Conservation (phyloP, 2,329 filamentous ascomycete species). For the Thermoascus crustaceus region DNA sequence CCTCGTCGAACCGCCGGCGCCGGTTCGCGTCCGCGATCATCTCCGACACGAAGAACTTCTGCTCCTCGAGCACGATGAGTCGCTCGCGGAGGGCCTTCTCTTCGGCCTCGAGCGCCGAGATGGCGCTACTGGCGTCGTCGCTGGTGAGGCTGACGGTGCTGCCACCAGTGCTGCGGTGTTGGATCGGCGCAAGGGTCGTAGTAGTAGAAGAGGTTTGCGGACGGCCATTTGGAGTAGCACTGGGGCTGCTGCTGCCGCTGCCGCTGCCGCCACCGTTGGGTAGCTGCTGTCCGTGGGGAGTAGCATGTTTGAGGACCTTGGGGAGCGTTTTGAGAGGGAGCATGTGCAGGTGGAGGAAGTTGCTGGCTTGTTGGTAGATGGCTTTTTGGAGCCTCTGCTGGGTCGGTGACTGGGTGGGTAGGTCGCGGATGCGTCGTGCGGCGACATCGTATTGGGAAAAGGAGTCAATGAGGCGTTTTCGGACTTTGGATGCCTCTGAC, state of each 20-base stretch:
- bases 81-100: conserved; percentile 74
- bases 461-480: conserved; percentile 80
- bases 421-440: conserved; percentile 69
- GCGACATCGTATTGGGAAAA: conserved; percentile 82
- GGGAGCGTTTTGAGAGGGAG: conserved; percentile 72
- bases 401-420: conserved; percentile 62
- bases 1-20: conserved; percentile 76
- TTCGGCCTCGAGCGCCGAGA: conserved; percentile 67
- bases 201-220: conserved; percentile 29
- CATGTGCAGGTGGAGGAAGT: conserved; percentile 85
- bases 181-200: conserved; percentile 53
- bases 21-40: conserved; percentile 75
- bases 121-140: conserved; percentile 46
- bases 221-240: conserved; percentile 12
- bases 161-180: conserved; percentile 44
- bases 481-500: conserved; percentile 76
- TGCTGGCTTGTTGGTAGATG: conserved; percentile 72
- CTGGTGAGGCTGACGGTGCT: conserved; percentile 47
- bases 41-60: conserved; percentile 77
- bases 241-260: conserved; percentile 15
- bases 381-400: conserved; percentile 71
- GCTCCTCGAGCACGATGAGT: conserved; percentile 80
- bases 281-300: conserved; percentile 38
- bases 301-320: conserved; percentile 56
- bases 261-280: conserved; percentile 15